Evolutionary conservation across 371 early-diverging fungal genomes (phyloP).

Genomic region (Mucor sp.): DNA sequence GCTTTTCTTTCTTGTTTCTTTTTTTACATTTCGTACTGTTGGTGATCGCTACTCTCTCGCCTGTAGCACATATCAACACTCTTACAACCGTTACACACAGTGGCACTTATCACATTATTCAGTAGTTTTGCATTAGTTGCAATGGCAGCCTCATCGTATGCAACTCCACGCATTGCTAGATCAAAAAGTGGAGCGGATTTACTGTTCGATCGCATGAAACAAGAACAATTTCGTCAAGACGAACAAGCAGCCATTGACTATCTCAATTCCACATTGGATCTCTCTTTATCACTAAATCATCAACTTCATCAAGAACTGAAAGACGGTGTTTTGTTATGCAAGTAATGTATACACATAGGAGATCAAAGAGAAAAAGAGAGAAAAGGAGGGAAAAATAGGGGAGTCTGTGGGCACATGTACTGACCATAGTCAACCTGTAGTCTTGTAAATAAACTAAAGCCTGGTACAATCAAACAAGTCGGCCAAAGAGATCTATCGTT

Average conservation of each 20-base stretch:
- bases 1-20: neutral
- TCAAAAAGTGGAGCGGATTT: slow-evolving; percentile 41
- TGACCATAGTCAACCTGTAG: slow-evolving; percentile 17
- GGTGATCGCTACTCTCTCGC: neutral
- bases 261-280: slow-evolving; percentile 27
- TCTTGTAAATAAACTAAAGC: slow-evolving; percentile 46
- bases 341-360: slow-evolving; percentile 25
- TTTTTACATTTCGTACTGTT: slow-evolving; percentile 1
- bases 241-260: slow-evolving; percentile 39
- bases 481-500: slow-evolving; percentile 47
- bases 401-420: neutral
- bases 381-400: neutral
- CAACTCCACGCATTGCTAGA: slow-evolving; percentile 30
- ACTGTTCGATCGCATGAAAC: slow-evolving; percentile 32
- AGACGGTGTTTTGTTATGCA: slow-evolving; percentile 53
- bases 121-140: slow-evolving; percentile 5
- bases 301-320: slow-evolving; percentile 58
- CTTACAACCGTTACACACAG: neutral
- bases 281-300: slow-evolving; percentile 16
- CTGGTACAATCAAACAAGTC: slow-evolving; percentile 51
- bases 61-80: neutral
- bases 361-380: neutral
- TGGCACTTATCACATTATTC: slow-evolving; percentile 12
- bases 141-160: slow-evolving; percentile 22
- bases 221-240: slow-evolving; percentile 35